These are phyloP conservation scores for Malus sieversii DNA, from an alignment of 306 rosid species.

Conservation along the genomic window DNA sequence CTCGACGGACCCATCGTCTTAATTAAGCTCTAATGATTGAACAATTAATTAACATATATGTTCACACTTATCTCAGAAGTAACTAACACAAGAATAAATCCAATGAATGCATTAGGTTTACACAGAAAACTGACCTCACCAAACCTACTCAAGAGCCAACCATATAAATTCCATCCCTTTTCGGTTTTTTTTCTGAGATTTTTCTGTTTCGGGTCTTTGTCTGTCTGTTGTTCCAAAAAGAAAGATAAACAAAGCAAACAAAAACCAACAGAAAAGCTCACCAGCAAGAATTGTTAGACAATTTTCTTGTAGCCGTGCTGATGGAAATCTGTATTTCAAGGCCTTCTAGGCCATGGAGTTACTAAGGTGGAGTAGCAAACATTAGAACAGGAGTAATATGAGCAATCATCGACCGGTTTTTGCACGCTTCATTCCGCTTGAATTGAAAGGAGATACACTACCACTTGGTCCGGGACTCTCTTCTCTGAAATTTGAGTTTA, in stretches of 20 bases:
- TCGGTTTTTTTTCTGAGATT: constrained; percentile 11
- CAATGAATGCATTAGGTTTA: constrained; percentile 70
- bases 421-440: constrained; percentile 94
- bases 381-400: constrained; percentile 15
- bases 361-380: constrained; percentile 24
- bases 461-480: constrained; percentile 93
- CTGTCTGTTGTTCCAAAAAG: constrained; percentile 9
- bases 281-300: constrained; percentile 66
- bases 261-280: constrained; percentile 55
- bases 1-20: constrained; percentile 7
- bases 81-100: constrained; percentile 88
- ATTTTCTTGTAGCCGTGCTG: constrained; percentile 38
- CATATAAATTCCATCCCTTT: constrained; percentile 24
- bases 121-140: constrained; percentile 47
- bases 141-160: constrained; percentile 61
- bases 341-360: constrained; percentile 29
- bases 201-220: constrained; percentile 24
- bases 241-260: constrained; percentile 15
- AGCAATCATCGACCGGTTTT: constrained; percentile 72
- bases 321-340: constrained; percentile 22
- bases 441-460: constrained; percentile 83
- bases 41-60: constrained; percentile 34
- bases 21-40: constrained; percentile 35
- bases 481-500: constrained; percentile 86
- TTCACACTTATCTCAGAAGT: constrained; percentile 54